Base-by-base conservation (phyloP, 1,139 yeast genomes). In the Yamadazyma songkhlaensis region DNA sequence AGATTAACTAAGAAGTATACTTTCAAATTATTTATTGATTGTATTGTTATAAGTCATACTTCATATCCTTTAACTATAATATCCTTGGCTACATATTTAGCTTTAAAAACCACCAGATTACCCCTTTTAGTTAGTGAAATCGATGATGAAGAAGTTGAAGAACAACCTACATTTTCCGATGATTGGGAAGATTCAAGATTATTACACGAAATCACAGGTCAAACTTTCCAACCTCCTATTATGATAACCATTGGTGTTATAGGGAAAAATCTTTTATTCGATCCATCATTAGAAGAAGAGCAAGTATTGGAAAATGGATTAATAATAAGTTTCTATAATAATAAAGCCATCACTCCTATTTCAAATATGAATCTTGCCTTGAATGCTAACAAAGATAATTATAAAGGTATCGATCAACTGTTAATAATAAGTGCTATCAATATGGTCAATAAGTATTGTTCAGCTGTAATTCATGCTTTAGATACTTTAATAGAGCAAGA, bases 151-250 rank as follows among this genome's bases (percentile, higher is more conserved):
- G 78, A 75, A 37, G 62, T 85, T 12, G 96, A 86, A 53, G 96
- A 89, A 58, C 81, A 86, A 46, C 97, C 97, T 1, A 86, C 89
- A 0, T 90, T 90, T 54, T 82, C 90, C 31, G 97, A 89, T 52
- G 95, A 81, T 55, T 90, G 85, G 92, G 84, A 72, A 52, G 70
- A 66, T 46, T 77, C 83, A 25, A 68, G 51, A 39, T 71, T 57
- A 32, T 60, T 84, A 26, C 67, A 74, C 2, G 62, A 60, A 4
- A 45, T 53, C 9, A 47, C 52, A 32, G 53, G 61, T 7, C 53
- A 53, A 5, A 44, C 41, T 2, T 77, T 77, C 61, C 71, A 72
- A 35, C 94, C 95, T 1, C 96, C 97, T 0, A 62, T 90, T 17
- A 66, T 86, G 32, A 77, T 90, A 45, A 77, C 90, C 0, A 60